Conservation (phyloP, 805 yeast genomes). For the Yarrowia porcina region DNA sequence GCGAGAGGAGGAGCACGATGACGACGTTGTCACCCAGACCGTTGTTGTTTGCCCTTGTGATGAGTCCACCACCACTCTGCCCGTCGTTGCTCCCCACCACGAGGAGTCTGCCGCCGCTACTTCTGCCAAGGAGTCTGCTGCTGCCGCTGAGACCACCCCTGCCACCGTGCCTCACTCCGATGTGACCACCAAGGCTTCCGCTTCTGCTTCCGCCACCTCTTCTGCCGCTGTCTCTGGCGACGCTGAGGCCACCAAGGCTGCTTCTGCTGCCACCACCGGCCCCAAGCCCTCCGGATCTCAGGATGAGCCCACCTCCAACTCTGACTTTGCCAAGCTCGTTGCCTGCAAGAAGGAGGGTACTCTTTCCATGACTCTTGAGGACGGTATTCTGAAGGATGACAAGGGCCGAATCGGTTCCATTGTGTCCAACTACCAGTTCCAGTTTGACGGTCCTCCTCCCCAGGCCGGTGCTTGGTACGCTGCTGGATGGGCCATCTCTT, state of each 20-base stretch:
- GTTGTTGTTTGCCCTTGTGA: constrained; percentile 22
- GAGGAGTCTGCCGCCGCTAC: background rate
- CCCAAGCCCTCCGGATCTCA: constrained; percentile 4
- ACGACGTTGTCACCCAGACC: constrained; percentile 21
- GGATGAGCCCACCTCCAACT: constrained; percentile 21
- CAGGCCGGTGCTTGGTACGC: constrained; percentile 30
- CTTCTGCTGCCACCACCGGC: constrained; percentile 10
- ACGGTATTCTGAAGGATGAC: constrained; percentile 10
- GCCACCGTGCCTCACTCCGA: constrained; percentile 18
- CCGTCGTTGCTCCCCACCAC: constrained; percentile 2
- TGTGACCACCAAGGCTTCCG: constrained; percentile 18
- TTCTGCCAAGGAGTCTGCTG: background rate
- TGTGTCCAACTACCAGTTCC: constrained; percentile 26
- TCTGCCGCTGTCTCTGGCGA: background rate
- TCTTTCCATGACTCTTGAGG: constrained; percentile 9
- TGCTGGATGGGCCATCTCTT: constrained; percentile 28
- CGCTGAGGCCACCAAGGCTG: background rate
- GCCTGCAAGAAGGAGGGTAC: constrained; percentile 23
- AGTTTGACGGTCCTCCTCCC: constrained; percentile 29
- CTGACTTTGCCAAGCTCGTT: constrained; percentile 16
- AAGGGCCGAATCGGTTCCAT: constrained; percentile 23
- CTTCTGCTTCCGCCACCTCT: background rate
- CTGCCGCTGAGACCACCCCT: constrained; percentile 21
- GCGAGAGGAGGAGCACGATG: constrained; percentile 6
- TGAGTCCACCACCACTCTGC: constrained; percentile 20